Evolutionary conservation across 768 basidiomycete genomes (phyloP).

Genomic region (Mycena sanguinolenta): DNA sequence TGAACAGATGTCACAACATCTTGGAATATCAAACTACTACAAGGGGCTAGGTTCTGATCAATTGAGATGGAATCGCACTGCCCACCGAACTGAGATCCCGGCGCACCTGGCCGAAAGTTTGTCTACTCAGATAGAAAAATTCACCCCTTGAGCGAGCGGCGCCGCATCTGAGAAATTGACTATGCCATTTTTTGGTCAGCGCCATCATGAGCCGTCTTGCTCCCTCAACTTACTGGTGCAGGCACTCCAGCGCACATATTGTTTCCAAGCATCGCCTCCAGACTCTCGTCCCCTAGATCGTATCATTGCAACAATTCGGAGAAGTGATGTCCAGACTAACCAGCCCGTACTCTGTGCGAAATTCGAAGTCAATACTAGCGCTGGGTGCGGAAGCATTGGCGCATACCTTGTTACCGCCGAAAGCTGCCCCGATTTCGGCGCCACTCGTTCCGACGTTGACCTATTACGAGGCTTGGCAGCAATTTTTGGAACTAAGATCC

Average conservation of each 20-base stretch:
- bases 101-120: conserved; percentile 15
- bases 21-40: conserved; percentile 33
- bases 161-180: conserved; percentile 93
- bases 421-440: conserved; percentile 82
- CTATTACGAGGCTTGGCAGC: conserved; percentile 43
- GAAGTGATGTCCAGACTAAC: conserved; percentile 57
- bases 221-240: conserved; percentile 74
- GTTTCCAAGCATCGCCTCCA: conserved; percentile 99
- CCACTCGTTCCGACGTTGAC: conserved; percentile 73
- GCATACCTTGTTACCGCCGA: conserved; percentile 93
- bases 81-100: conserved; percentile 29
- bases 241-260: conserved; percentile 92
- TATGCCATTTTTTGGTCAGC: conserved; percentile 42
- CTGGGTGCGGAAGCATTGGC: conserved; percentile 29
- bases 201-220: conserved; percentile 17
- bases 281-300: conserved; percentile 89
- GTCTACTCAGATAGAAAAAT: conserved; percentile 67
- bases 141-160: conserved; percentile 94
- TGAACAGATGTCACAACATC: not conserved
- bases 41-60: conserved; percentile 27
- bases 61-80: conserved; percentile 19
- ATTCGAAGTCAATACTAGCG: conserved; percentile 30
- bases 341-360: conserved; percentile 81
- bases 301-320: conserved; percentile 40
- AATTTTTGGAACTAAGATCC: conserved; percentile 43